Base-by-base conservation (phyloP, 768 basidiomycete species). In the Suillus clintonianus region DNA sequence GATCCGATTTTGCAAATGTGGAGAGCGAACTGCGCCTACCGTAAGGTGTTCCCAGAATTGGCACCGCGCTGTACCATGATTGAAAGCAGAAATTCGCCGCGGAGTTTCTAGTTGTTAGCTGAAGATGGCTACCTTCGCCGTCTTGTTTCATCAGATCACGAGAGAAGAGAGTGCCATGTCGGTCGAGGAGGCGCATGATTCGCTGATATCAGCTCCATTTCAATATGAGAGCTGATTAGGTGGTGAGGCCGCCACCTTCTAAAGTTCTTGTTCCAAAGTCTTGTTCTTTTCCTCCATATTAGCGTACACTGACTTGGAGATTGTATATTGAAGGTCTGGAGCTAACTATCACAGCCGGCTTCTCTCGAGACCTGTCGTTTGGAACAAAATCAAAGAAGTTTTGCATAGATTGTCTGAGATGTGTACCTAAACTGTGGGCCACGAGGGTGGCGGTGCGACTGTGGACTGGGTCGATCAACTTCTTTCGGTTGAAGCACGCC, bases 141-240 rank as follows among this genome's bases (percentile, higher is more conserved):
- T 88, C 89, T 66, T 81, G 81, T 19, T 74, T 66, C 50, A 90
- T 82, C 30, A 89, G 75, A 45, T 85, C 80, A n/a, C 74, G 69
- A 14, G 80, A 76, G 68, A 90, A 90, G 62, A 89, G 88, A 6
- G 83, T 74, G 2, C 80, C 80, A 68, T 90, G 88, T 39, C 89
- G 89, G 64, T 91, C 89, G 62, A 91, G 75, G 57, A 90, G 76
- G 37, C 80, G 75, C 39, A 81, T 69, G 51, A 78, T 71, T 36
- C 78, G 77, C 48, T 71, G 71, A 45, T 78, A 74, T 30, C 67
- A 69, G 13, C 64, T 69, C 71, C 72, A 61, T 53, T 32, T 55
- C n/a, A 55, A 36, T n/a, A 22, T 24, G 19, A 41, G 15, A 37
- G 22, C 22, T 56, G 36, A 37, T 37, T 24, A 37, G 14, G 55